These are phyloP conservation scores for Exophiala phaeomuriformis DNA, from an alignment of 2,329 filamentous ascomycete genomes.

Conservation along the genomic window DNA sequence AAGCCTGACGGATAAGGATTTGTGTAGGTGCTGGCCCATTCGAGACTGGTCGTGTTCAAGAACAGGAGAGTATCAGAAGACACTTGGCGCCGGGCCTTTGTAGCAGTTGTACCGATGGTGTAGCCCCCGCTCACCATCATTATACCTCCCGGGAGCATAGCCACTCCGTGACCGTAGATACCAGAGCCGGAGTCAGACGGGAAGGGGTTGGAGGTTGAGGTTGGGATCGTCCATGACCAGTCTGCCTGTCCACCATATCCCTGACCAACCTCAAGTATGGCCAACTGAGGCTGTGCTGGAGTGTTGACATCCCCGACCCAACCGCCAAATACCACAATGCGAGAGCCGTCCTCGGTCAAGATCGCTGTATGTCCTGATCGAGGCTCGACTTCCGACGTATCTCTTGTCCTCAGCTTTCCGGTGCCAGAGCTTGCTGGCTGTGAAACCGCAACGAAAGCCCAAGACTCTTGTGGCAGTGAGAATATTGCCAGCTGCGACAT, in stretches of 20 bases:
- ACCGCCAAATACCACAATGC: slow-evolving; percentile 74
- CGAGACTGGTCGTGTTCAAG: slow-evolving; percentile 55
- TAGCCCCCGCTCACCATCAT: slow-evolving; percentile 58
- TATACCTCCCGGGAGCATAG: slow-evolving; percentile 54
- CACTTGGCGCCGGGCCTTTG: slow-evolving; percentile 30
- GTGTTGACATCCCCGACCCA: slow-evolving; percentile 80
- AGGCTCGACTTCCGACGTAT: slow-evolving; percentile 56
- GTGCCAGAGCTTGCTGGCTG: slow-evolving; percentile 36
- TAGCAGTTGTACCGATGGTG: slow-evolving; percentile 39
- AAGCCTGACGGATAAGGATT: slow-evolving; percentile 36
- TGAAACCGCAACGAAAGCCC: slow-evolving; percentile 70
- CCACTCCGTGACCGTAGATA: slow-evolving; percentile 55
- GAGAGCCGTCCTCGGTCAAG: slow-evolving; percentile 67
- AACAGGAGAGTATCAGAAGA: slow-evolving; percentile 41
- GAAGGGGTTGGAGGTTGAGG: slow-evolving; percentile 36
- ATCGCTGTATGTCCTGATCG: slow-evolving; percentile 85
- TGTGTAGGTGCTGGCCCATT: slow-evolving; percentile 52
- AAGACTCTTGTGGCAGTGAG: slow-evolving; percentile 75
- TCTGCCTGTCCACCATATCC: slow-evolving; percentile 54
- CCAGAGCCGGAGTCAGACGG: slow-evolving; percentile 43
- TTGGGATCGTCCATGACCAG: slow-evolving; percentile 41
- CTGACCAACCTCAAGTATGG: slow-evolving; percentile 65
- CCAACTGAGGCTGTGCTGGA: slow-evolving; percentile 74
- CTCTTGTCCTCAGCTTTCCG: slow-evolving; percentile 45
- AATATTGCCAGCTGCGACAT: slow-evolving; percentile 88